A percentile compares a stretch with the other conserved stretches of the same genome.
Evolutionary conservation across 345 rosid genomes (phyloP).

Genomic region (Leavenworthia alabamica): DNA sequence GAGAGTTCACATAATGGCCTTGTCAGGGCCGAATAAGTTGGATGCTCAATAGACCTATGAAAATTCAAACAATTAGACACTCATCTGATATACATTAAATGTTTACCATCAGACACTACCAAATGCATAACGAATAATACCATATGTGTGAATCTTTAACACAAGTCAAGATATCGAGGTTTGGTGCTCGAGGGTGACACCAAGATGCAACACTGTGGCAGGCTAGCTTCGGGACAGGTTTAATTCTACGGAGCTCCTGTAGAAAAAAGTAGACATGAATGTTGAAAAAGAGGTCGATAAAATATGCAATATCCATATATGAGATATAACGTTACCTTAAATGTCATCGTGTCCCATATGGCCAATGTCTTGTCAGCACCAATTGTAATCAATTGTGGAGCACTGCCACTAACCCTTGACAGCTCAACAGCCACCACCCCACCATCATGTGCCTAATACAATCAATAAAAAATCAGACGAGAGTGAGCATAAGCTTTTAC

Average conservation of each 20-base stretch:
- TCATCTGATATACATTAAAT: constrained; percentile 9
- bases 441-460: constrained; percentile 92
- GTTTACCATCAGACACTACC: constrained; percentile 9
- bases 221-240: constrained; percentile 91
- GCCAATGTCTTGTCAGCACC: constrained; percentile 98
- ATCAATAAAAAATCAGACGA: constrained; percentile 13
- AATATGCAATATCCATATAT: constrained; percentile 5
- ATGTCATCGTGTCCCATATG: constrained; percentile 97
- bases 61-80: constrained; percentile 12
- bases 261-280: constrained; percentile 7
- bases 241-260: constrained; percentile 93
- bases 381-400: constrained; percentile 92
- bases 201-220: constrained; percentile 98
- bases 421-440: constrained; percentile 94
- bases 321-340: constrained; percentile 54
- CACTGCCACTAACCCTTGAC: constrained; percentile 89
- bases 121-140: constrained; percentile 34
- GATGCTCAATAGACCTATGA: constrained; percentile 97
- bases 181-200: constrained; percentile 99
- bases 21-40: constrained; percentile 93
- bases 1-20: constrained; percentile 98
- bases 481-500: constrained; percentile 2
- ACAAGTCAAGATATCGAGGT: constrained; percentile 88
- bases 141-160: constrained; percentile 99
- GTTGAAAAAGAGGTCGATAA: constrained; percentile 9